Evolutionary conservation across 345 rosid species (phyloP), one percentile per base, ranked within the genome.

Genomic region (Brassica cretica): DNA sequence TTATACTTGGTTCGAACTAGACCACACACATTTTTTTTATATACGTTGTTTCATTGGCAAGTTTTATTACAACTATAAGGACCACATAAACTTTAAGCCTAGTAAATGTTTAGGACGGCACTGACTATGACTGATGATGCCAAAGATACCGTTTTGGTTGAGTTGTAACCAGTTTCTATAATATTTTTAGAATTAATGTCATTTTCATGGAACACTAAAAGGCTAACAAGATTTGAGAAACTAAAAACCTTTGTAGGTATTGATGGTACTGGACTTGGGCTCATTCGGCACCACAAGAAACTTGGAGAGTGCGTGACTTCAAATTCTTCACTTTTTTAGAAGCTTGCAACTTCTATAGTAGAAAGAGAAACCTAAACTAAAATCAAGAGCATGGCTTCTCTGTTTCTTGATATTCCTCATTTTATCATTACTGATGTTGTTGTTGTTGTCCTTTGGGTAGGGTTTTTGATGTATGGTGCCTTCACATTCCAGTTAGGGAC

Each of bases 221-320:
- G 12, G 19, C 18, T 9, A 56, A 19, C 25, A 56, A 19, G 56
- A 4, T 0, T 46, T 51, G 21, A 51, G 58, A 51, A 51, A 53
- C 10, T 53, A 59, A 33, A 68, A 53, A 33, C 59, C 69, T 58
- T 35, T 70, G 76, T 74, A 92, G 97, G 97, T 44, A 85, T 89
- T 7, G 95, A 92, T 70, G 95, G 97, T n/a, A 86, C 87, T 53
- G 97, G 95, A 64, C 86, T 88, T 32, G 93, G 95, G 4, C 93
- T 92, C 59, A 70, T 76, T 70, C 84, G 66, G 73, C 95, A 92
- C 51, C 89, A 90, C 77, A 68, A 77, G 69, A 81, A 74, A 68
- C 87, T 92, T 0, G 92, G 90, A 18, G 84, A 80, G 97, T 91
- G 76, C 66, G 93, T 73, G 19, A 16, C 8, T 29, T 61, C 39